Evolutionary conservation across 2,329 filamentous ascomycete genomes (phyloP), one percentile per base, ranked within the genome.

Genomic region (Aspergillus alliaceus): DNA sequence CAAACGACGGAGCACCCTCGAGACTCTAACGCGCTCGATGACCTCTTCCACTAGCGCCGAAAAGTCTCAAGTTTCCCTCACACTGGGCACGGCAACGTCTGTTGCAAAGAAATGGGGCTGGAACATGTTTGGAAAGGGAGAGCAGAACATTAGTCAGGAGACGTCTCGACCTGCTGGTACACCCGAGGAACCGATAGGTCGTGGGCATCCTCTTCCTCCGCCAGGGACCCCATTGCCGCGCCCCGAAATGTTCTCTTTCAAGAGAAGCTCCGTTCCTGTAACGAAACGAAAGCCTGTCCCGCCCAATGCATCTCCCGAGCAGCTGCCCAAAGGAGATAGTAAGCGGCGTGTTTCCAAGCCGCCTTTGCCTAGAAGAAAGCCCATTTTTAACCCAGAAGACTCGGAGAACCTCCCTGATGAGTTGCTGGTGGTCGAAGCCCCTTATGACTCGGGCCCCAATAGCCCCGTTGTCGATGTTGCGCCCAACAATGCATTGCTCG

Each of bases 161-260:
- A 72, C 70, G 4, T 69, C 72, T 48, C 64, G 69, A 34, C 63
- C 69, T 57, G 70, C 75, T 7, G 73, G 71, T 46, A 85, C 59
- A 72, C 85, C 75, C 63, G 83, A 76, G 62, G 84, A 90, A 65
- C 91, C 91, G 2, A 91, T 96, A 79, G 92, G 92, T 1, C 84
- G 91, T 37, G 91, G 91, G 0, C 88, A 89, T 64, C 91, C 91
- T 1, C 78, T 96, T 18, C 91, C 91, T 47, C 91, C 91, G 8
- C 90, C 89, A 2, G 92, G 91, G 2, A 87, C 84, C 44, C 91
- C 92, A 3, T 80, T 96, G 1, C 91, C 92, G 2, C 84, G 80
- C 40, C 88, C 88, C 1, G 84, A 86, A 34, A 84, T 80, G 53
- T 83, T 79, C 56, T 82, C 65, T 5, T 66, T 84, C 6, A 85